phyloP scores from a whole-genome alignment of 169 alveolate species.

The Plasmodium malariae region DNA sequence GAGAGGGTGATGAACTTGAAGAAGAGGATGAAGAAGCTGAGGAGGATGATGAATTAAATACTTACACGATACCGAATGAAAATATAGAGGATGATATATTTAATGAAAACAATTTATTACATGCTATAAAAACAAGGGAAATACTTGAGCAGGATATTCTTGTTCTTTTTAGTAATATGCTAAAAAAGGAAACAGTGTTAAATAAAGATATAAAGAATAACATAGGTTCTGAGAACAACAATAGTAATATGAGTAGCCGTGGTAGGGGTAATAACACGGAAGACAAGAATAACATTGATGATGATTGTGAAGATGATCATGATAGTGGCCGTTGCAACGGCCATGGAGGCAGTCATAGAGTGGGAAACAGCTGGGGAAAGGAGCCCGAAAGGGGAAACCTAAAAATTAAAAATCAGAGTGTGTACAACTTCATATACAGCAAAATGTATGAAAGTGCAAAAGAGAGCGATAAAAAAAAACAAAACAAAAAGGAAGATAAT shows the following conservation, averaged over 20 bases:
- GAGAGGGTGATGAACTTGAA: conserved; percentile 7
- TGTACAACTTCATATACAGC: conserved; percentile 38
- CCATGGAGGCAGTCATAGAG: no score
- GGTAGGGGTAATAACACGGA: not conserved
- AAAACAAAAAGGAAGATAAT: not conserved
- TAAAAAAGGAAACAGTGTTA: conserved; percentile 42
- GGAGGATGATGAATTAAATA: not conserved
- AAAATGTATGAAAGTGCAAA: conserved; percentile 22
- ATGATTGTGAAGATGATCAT: not conserved
- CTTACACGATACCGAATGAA: not conserved
- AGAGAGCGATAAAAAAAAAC: not conserved
- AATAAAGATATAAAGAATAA: conserved; percentile 27
- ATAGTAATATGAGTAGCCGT: not conserved
- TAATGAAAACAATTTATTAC: conserved; percentile 40
- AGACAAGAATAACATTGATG: not conserved
- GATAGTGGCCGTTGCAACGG: no score
- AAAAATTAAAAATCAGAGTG: conserved; percentile 40
- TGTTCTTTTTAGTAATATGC: conserved; percentile 49
- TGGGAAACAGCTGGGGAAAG: no score
- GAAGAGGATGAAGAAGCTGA: conserved; percentile 20
- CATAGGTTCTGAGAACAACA: no score
- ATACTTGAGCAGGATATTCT: conserved; percentile 48
- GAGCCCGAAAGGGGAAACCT: conserved; percentile 6
- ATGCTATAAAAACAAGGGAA: conserved; percentile 53
- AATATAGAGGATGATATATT: conserved; percentile 43